phyloP scores from a whole-genome alignment of 2,329 filamentous ascomycete species.

The Parastagonospora avenae region DNA sequence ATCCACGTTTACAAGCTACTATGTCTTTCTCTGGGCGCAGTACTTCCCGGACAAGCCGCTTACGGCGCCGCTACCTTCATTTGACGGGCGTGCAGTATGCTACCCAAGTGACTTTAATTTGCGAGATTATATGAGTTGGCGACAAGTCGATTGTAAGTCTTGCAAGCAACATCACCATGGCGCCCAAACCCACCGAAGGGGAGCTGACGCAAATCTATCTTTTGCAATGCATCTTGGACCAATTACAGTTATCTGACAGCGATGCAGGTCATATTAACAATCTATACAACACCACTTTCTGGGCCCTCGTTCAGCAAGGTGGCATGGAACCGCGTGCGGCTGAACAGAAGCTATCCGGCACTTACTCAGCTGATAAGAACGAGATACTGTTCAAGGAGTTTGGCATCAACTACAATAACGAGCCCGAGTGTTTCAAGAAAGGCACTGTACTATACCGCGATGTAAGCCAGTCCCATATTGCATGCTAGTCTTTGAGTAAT shows the following conservation, averaged over 20 bases:
- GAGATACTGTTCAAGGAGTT: constrained; percentile 91
- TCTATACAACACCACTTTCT: constrained; percentile 96
- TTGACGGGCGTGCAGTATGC: constrained; percentile 88
- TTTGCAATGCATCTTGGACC: background rate
- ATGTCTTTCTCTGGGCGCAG: constrained; percentile 77
- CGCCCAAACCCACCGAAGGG: background rate
- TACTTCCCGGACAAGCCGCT: constrained; percentile 76
- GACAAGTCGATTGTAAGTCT: constrained; percentile 89
- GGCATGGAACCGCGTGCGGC: constrained; percentile 78
- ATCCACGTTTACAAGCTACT: constrained; percentile 92
- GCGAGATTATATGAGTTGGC: constrained; percentile 94
- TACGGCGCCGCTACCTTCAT: constrained; percentile 78
- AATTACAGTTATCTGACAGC: constrained; percentile 1
- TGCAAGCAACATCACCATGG: background rate
- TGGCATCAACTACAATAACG: constrained; percentile 96
- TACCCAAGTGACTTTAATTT: constrained; percentile 85
- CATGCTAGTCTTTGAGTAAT: background rate
- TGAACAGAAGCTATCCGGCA: constrained; percentile 80
- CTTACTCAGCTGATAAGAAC: constrained; percentile 86
- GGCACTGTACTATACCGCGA: constrained; percentile 89
- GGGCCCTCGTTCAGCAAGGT: constrained; percentile 80
- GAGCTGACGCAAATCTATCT: constrained; percentile 3
- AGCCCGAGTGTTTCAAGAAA: constrained; percentile 89
- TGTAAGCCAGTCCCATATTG: constrained; percentile 53
- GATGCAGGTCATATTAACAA: constrained; percentile 90